Evolutionary conservation across 345 rosid genomes (phyloP).

Genomic region (Hibiscus mutabilis): DNA sequence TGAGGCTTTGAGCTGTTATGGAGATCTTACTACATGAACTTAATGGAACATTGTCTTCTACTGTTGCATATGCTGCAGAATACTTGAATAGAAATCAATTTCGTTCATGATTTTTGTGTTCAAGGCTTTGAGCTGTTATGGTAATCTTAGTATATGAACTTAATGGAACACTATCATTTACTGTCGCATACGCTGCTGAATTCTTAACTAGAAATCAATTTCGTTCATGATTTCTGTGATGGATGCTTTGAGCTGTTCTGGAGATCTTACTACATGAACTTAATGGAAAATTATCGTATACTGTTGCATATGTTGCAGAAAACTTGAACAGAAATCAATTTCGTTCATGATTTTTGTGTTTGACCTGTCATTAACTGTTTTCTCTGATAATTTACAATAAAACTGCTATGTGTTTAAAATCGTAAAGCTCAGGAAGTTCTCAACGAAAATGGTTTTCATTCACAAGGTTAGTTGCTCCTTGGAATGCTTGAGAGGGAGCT

Average conservation of each 20-base stretch:
- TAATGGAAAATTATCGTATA: too few species aligned
- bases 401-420: neutral
- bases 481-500: constrained; percentile 4
- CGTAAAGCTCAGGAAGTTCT: neutral
- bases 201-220: neutral
- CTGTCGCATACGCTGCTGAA: neutral
- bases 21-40: too few species aligned
- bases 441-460: neutral
- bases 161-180: neutral
- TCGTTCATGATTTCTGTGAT: neutral
- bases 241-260: too few species aligned
- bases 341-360: neutral
- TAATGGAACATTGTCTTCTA: too few species aligned
- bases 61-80: neutral
- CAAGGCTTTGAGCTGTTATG: neutral
- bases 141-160: neutral
- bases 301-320: neutral
- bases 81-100: neutral
- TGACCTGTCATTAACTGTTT: neutral
- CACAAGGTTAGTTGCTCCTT: neutral
- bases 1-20: too few species aligned
- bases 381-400: neutral
- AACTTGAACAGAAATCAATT: neutral
- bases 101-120: neutral
- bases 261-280: too few species aligned